Base-by-base conservation (phyloP, 2,329 filamentous ascomycete species). In the Aspergillus piperis region DNA sequence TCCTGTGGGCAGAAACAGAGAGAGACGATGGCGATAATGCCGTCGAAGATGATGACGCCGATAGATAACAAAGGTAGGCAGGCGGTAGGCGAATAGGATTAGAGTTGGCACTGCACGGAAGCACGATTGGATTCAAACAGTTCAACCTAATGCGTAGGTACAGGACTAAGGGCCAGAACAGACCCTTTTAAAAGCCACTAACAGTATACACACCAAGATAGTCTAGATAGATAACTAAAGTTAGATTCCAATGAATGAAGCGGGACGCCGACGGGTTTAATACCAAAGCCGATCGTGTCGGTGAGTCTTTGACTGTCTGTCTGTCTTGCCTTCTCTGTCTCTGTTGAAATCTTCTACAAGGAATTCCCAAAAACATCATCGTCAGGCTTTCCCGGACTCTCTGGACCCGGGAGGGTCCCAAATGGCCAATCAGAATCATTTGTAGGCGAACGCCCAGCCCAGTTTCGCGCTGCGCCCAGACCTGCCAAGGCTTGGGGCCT, bases 21-120 rank as follows among this genome's bases (percentile, higher is more conserved):
- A 41, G 27, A 19, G 39, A 25, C 27, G 39, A 47, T 30, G 52
- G 17, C n/a, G 52, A 39, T 30, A 39, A 21, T 54, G 13, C 30
- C 32, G 27, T 11, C 15, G 17, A 42, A 8, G 38, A 30, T 32
- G 39, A 54, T 55, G 53, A 55, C 53, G 53, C 53, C 39, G 53
- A 55, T 44, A 55, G 53, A 55, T 55, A 55, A 55, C 39, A 27
- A 8, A 25, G 32, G 32, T 36, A 36, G 32, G 53, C 15, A 55
- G 53, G 53, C 53, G 53, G 53, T 55, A 32, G 53, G 23, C 53
- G 53, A 55, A 55, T 55, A 27, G 42, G 39, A 55, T 36, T 55
- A 55, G 42, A 44, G 53, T 55, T 55, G 41, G 39, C 41, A 19
- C 53, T 47, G 53, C 53, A 55, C 47, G 47, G 47, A 27, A 27